Percentiles rank a stretch among this genome's conserved stretches.
Evolutionary conservation across 2,329 filamentous ascomycete genomes (phyloP).

Genomic region (Fusarium odoratissimum): DNA sequence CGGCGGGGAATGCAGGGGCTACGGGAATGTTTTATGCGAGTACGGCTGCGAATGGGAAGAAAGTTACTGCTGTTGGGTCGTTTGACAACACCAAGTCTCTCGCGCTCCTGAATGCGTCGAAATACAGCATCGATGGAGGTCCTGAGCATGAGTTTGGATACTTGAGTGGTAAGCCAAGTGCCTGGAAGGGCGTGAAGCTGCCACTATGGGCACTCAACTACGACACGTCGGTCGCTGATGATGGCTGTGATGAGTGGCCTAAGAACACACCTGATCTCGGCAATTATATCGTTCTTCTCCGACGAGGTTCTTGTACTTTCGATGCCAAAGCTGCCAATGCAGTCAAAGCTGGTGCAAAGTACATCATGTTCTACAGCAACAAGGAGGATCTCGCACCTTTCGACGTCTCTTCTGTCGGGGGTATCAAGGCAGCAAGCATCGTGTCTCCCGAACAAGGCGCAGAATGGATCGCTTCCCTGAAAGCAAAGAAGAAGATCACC

Average conservation of each 20-base stretch:
- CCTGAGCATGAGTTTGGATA: constrained; percentile 55
- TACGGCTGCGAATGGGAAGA: constrained; percentile 60
- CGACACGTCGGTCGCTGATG: constrained; percentile 59
- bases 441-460: constrained; percentile 56
- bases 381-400: constrained; percentile 49
- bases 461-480: constrained; percentile 57
- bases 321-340: constrained; percentile 65
- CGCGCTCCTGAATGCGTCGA: constrained; percentile 55
- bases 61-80: constrained; percentile 61
- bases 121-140: constrained; percentile 54
- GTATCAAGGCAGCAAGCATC: constrained; percentile 55
- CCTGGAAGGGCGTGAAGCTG: constrained; percentile 59
- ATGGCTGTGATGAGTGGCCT: constrained; percentile 65
- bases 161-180: constrained; percentile 53
- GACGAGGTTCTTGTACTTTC: constrained; percentile 68
- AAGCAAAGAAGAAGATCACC: constrained; percentile 56
- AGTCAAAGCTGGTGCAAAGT: constrained; percentile 66
- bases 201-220: constrained; percentile 63
- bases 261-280: constrained; percentile 67
- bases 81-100: constrained; percentile 61
- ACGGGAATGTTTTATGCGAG: constrained; percentile 62
- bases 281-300: constrained; percentile 68
- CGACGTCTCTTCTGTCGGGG: constrained; percentile 47
- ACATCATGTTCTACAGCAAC: constrained; percentile 73
- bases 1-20: constrained; percentile 63